Conservation (phyloP, 768 basidiomycete species). For the Guyanaporus albipodus region DNA sequence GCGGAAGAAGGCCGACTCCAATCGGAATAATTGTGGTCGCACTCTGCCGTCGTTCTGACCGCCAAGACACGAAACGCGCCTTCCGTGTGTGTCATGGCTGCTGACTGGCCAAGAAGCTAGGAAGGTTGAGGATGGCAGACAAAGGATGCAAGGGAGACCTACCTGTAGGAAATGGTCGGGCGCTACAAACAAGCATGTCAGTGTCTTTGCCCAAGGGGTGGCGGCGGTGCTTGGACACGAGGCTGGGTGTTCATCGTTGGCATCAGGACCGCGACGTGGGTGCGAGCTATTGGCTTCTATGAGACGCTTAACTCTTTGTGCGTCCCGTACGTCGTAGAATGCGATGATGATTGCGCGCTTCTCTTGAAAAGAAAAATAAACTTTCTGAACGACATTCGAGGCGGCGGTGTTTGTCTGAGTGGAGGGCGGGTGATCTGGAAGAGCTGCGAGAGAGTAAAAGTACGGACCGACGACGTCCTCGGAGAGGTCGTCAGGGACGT, state of each 20-base stretch:
- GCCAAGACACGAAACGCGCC: slow-evolving; percentile 49
- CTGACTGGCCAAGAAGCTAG: slow-evolving; percentile 54
- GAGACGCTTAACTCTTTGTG: slow-evolving; percentile 43
- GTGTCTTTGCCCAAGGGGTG: slow-evolving; percentile 25
- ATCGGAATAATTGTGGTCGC: slow-evolving; percentile 19
- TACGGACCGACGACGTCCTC: slow-evolving; percentile 30
- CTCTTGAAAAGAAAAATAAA: slow-evolving; percentile 49
- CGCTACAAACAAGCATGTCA: slow-evolving; percentile 43
- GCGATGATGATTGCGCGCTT: slow-evolving; percentile 53
- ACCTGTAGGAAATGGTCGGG: slow-evolving; percentile 46
- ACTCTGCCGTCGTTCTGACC: slow-evolving; percentile 20
- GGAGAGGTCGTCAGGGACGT: slow-evolving; percentile 34
- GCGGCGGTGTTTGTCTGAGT: slow-evolving; percentile 4
- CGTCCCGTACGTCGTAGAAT: slow-evolving; percentile 58
- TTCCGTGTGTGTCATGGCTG: slow-evolving; percentile 49
- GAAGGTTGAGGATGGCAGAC: slow-evolving; percentile 6
- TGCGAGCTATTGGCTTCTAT: slow-evolving; percentile 28
- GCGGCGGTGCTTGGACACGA: slow-evolving; percentile 1
- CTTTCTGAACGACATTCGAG: slow-evolving; percentile 45
- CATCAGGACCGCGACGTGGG: not conserved
- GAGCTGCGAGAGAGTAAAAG: slow-evolving; percentile 26
- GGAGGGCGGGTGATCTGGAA: slow-evolving; percentile 6
- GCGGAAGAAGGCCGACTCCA: slow-evolving; percentile 27
- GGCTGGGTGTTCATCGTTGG: slow-evolving; percentile 6
- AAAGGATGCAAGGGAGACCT: slow-evolving; percentile 9